Conservation (phyloP, 2,329 filamentous ascomycete genomes). For the Colletotrichum paranaense region DNA sequence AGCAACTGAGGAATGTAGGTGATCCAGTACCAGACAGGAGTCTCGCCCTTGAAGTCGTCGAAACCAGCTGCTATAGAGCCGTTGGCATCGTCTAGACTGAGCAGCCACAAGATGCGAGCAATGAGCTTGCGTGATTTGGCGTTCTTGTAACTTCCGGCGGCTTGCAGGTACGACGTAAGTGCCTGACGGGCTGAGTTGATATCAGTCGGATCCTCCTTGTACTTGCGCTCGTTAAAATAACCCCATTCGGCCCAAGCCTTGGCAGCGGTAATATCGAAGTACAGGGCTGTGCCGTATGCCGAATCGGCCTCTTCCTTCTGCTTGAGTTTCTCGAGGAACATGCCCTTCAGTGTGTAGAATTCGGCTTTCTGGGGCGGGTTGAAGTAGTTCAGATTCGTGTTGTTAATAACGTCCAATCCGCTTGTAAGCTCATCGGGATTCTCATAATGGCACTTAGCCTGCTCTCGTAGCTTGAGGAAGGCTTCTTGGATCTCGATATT, state of each 20-base stretch:
- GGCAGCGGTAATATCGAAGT: slow-evolving; percentile 93
- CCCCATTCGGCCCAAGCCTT: slow-evolving; percentile 99
- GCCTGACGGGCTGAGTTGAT: slow-evolving; percentile 89
- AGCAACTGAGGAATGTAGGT: slow-evolving; percentile 98
- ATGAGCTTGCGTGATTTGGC: slow-evolving; percentile 95
- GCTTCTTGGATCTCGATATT: slow-evolving; percentile 99
- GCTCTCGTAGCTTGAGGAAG: slow-evolving; percentile 97
- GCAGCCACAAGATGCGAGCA: slow-evolving; percentile 91
- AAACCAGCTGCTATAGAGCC: slow-evolving; percentile 87
- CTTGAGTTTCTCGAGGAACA: slow-evolving; percentile 96
- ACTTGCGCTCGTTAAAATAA: slow-evolving; percentile 95
- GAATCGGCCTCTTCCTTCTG: slow-evolving; percentile 93
- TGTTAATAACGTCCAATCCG: slow-evolving; percentile 98
- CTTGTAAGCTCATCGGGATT: slow-evolving; percentile 92
- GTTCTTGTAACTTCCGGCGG: slow-evolving; percentile 95
- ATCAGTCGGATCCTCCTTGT: slow-evolving; percentile 89
- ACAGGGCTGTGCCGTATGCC: slow-evolving; percentile 93
- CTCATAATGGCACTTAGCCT: slow-evolving; percentile 98
- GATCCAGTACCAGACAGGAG: slow-evolving; percentile 99
- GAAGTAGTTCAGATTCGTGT: slow-evolving; percentile 99
- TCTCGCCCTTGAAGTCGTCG: slow-evolving; percentile 96
- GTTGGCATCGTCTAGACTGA: slow-evolving; percentile 91
- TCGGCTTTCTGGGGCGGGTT: slow-evolving; percentile 96
- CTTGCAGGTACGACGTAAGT: slow-evolving; percentile 95
- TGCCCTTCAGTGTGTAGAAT: slow-evolving; percentile 98